These are phyloP conservation scores for Euryodendron excelsum DNA, from an alignment of 148 eudicot genomes.

Conservation along the genomic window DNA sequence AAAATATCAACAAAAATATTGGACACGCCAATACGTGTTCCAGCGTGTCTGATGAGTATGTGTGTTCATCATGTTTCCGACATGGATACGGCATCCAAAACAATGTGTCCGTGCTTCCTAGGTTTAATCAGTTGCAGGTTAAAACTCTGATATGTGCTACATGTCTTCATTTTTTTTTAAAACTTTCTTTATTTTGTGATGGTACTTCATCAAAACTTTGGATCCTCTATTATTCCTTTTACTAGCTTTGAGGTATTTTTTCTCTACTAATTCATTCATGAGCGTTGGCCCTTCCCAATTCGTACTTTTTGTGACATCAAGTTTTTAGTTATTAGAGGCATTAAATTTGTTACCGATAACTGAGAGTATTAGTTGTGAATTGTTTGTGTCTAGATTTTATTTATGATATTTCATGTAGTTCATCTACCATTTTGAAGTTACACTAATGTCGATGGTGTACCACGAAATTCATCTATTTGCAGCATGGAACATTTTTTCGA, in stretches of 20 bases:
- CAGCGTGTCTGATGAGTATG: too few species aligned
- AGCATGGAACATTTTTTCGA: conserved; percentile 94
- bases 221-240: neutral
- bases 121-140: neutral
- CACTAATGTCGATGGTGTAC: neutral
- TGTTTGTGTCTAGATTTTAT: neutral
- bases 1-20: too few species aligned
- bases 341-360: neutral
- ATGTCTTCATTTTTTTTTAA: neutral
- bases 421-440: neutral
- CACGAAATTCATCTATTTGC: conserved; percentile 33
- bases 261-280: neutral
- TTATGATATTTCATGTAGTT: neutral
- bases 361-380: neutral
- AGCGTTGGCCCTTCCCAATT: neutral
- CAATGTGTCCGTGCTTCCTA: too few species aligned
- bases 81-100: too few species aligned
- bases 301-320: neutral
- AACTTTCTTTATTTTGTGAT: neutral
- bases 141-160: neutral
- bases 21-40: too few species aligned
- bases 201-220: neutral
- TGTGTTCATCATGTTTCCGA: too few species aligned
- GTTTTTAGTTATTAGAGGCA: neutral
- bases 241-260: neutral